Base-by-base conservation (phyloP, 208 protist species). In the Trypanosoma lewisi region DNA sequence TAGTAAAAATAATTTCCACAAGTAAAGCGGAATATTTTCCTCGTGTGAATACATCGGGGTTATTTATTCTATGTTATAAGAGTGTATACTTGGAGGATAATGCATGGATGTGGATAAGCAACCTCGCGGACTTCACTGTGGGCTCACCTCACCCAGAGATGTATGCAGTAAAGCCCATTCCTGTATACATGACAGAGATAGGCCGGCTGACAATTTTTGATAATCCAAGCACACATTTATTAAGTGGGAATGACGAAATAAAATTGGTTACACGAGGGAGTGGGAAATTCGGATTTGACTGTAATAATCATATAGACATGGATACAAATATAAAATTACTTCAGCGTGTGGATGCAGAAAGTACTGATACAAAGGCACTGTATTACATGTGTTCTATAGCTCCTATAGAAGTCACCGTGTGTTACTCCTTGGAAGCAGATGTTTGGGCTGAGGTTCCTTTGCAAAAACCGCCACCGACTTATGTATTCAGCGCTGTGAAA, bases 1-100 rank as follows among this genome's bases (percentile, higher is more conserved):
- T 96, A 54, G 63, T 57, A 53, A 41, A n/a, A 2, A 59, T 62
- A 11, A 82, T 61, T 63, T 66, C 52, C 41, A 74, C 83, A 19
- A 68, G n/a, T n/a, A n/a, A 85, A 36, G 85, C 85, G 19, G 50
- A 75, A 57, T 93, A 93, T 66, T 53, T 44, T 33, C 87, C 84
- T 0, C 83, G 85, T 49, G 65, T 93, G 37, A 93, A 91, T 51
- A 61, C 58, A 19, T 87, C 78, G 16, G 87, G 85, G 23, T 77
- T 66, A 11, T 91, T 86, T 58, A 73, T 93, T 19, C 56, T 96
- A 42, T 96, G 91, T 74, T 96, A 96, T 67, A 78, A 87, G 63
- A 92, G 85, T 61, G 69, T 49, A 14, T 8, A 59, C 23, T 33
- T 82, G 39, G 62, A 53, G 44, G 68, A 80, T 28, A 36, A 57